Evolutionary conservation across 2,329 filamentous ascomycete genomes (phyloP), one percentile per base, ranked within the genome.

Genomic region (Thielaviopsis populi): DNA sequence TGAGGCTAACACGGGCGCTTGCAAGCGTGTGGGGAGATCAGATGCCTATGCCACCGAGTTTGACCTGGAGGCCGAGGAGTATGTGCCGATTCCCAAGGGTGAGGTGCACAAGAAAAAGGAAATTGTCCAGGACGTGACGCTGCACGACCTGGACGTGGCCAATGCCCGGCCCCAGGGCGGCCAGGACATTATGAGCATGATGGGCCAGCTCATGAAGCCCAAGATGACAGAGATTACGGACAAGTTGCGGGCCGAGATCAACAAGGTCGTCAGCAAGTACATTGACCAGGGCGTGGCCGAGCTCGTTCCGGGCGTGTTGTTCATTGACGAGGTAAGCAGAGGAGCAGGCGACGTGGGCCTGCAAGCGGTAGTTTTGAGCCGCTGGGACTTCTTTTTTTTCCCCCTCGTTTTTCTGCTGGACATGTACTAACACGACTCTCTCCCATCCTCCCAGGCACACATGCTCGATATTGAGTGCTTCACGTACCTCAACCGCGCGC

Each of bases 71-170:
- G 94, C 94, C 1, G 94, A 99, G 76, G 94, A 99, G 76, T 99
- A 99, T 74, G 94, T 99, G 68, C 94, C 94, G 5, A 95, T 99
- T 68, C 94, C 94, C 65, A 99, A 99, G 79, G 94, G 94, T 65
- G 94, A 99, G 72, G 94, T 99, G 63, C 94, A 97, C 80, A 99
- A 99, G 83, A 97, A 96, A 84, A 99, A 99, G 80, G 94, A 99
- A 77, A 95, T 99, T 69, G 94, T 99, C 42, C 94, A 99, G 74
- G 94, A 99, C 71, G 94, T 99, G 67, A 96, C 94, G 56, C 81
- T 99, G 68, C 94, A 99, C 75, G 94, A 99, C 72, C 80, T 99
- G 64, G 94, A 99, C 72, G 87, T 97, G 67, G 94, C 94, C 68
- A 99, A 99, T 71, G 88, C 94, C 15, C 81, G 92, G 70, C 94